Evolutionary conservation across 495 filamentous ascomycete genomes (phyloP), one percentile per base, ranked within the genome.

Genomic region (Xylaria bambusicola): DNA sequence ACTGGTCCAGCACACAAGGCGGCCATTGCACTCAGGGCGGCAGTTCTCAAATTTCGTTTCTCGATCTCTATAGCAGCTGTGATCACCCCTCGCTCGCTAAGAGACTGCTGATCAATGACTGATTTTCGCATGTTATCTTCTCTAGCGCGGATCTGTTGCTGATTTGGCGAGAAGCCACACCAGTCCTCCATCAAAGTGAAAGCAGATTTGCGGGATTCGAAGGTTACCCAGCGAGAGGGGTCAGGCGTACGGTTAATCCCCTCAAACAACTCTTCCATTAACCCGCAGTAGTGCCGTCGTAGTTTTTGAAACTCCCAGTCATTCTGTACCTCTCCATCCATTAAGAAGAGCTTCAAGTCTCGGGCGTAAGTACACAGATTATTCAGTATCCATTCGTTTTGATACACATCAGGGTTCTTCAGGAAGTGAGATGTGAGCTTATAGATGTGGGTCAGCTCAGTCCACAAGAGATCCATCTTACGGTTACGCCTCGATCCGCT

Each of bases 141-240:
- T 54, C 92, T 80, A 57, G 89, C 85, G 15, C 86, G 84, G 35
- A 96, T 90, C 57, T 92, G 88, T 31, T 76, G 74, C 66, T 93
- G 92, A 70, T 97, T 96, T 6, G 94, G 91, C 0, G 94, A 96
- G 71, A 94, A 95, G 0, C 95, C 94, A 75, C 95, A 98, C 94
- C 94, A 98, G 56, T 98, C 93, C 70, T 98, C 93, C 92, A 98
- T 98, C 31, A 98, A 74, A 5, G 93, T 87, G 68, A 98, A 98
- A 6, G 92, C 86, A 9, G 94, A 97, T 66, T 96, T 93, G 23
- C 94, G 80, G 0, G 92, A 88, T 69, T 97, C 94, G 62, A 98
- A 98, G 0, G 95, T 90, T 79, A 98, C 93, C 91, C 92, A 98
- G 20, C 90, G 82, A 1, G 89, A 86, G 4, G 92, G 88, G 62